Percentiles rank a stretch among this genome's conserved stretches.
Evolutionary conservation across 2,329 filamentous ascomycete genomes (phyloP).

Genomic region (Aurifilum marmelostoma): DNA sequence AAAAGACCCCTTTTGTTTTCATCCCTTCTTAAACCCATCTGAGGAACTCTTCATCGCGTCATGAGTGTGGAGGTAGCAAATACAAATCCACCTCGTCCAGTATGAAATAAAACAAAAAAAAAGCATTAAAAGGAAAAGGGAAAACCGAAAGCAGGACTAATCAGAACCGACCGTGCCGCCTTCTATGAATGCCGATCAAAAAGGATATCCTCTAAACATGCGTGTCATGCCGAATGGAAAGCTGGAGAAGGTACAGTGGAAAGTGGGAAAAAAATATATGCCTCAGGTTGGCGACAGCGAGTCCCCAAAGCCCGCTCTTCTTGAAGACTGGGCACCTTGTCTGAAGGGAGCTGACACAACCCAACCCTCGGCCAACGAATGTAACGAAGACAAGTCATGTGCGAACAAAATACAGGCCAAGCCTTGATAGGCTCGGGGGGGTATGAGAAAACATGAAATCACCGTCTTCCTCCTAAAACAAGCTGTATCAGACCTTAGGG

Average conservation of each 20-base stretch:
- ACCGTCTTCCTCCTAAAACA: neutral
- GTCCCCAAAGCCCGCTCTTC: slow-evolving; percentile 3
- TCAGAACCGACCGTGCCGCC: slow-evolving; percentile 19
- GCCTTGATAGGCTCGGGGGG: slow-evolving; percentile 9
- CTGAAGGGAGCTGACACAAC: neutral
- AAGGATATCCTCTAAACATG: slow-evolving; percentile 29
- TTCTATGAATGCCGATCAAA: slow-evolving; percentile 30
- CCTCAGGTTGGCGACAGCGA: neutral
- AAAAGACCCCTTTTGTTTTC: slow-evolving; percentile 23
- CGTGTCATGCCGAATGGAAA: slow-evolving; percentile 25
- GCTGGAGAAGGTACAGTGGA: slow-evolving; percentile 18
- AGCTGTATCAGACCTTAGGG: slow-evolving; percentile 21
- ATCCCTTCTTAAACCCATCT: slow-evolving; percentile 25
- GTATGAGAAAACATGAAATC: slow-evolving; percentile 28
- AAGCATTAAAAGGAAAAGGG: slow-evolving; percentile 22
- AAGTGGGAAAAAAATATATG: slow-evolving; percentile 8
- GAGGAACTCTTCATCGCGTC: slow-evolving; percentile 27
- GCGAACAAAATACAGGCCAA: slow-evolving; percentile 26
- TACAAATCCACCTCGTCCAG: slow-evolving; percentile 25
- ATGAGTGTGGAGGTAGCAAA: slow-evolving; percentile 22
- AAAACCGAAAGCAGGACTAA: slow-evolving; percentile 17
- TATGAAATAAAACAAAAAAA: slow-evolving; percentile 13
- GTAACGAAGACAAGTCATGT: slow-evolving; percentile 26
- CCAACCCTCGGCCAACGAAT: slow-evolving; percentile 19
- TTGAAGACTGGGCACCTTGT: neutral